phyloP scores from a whole-genome alignment of 768 basidiomycete genomes.

The Cyclocybe aegerita region DNA sequence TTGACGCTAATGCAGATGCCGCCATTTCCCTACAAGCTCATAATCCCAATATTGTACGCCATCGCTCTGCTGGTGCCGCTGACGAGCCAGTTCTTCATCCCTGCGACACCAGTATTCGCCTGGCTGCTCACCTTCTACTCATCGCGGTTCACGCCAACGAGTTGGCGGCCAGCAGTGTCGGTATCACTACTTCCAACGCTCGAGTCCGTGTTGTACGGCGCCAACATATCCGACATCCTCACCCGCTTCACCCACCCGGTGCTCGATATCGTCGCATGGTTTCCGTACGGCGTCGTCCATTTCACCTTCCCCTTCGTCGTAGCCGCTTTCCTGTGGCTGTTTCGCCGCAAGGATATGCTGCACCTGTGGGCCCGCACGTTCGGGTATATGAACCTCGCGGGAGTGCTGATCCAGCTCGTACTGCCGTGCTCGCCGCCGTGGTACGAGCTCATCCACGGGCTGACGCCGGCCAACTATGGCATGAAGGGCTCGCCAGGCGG shows the following conservation, averaged over 20 bases:
- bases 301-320: conserved; percentile 87
- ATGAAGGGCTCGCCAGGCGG: conserved; percentile 95
- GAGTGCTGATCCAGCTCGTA: conserved; percentile 84
- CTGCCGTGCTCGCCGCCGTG: conserved; percentile 94
- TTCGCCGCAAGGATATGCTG: conserved; percentile 77
- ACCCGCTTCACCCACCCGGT: conserved; percentile 92
- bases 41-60: conserved; percentile 72
- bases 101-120: conserved; percentile 81
- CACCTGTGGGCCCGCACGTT: conserved; percentile 86
- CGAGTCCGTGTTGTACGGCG: conserved; percentile 93
- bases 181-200: conserved; percentile 93
- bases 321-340: conserved; percentile 85
- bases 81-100: conserved; percentile 88
- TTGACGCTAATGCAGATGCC: conserved; percentile 70
- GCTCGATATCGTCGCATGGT: conserved; percentile 92
- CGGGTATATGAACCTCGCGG: conserved; percentile 89
- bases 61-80: conserved; percentile 76
- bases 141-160: conserved; percentile 78
- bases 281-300: conserved; percentile 95
- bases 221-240: conserved; percentile 96
- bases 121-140: conserved; percentile 89
- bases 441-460: conserved; percentile 97
- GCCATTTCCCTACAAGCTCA: conserved; percentile 69
- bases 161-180: conserved; percentile 78
- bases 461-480: conserved; percentile 90